phyloP scores from a whole-genome alignment of 1,284 basidiomycete genomes.

The Ustilago lituana region DNA sequence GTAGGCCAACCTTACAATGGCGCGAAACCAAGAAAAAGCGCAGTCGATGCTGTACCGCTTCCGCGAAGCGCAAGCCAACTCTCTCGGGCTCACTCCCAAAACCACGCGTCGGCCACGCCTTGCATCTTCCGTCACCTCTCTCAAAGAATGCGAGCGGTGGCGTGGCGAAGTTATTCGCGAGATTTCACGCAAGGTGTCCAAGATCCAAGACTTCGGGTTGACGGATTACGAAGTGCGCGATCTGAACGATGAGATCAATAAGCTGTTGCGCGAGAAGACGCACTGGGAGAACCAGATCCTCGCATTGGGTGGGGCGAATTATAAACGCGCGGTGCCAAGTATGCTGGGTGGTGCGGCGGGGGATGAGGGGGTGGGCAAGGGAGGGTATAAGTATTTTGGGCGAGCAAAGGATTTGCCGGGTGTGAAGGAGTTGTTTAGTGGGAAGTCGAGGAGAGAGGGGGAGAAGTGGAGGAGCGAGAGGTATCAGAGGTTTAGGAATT shows the following conservation, averaged over 20 bases:
- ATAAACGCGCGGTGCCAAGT: constrained; percentile 81
- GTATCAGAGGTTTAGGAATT: constrained; percentile 88
- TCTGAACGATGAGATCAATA: constrained; percentile 98
- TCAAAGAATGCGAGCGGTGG: constrained; percentile 94
- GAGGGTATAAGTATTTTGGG: constrained; percentile 99
- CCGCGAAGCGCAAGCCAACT: constrained; percentile 92
- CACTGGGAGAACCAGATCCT: constrained; percentile 99
- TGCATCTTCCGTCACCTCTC: constrained; percentile 86
- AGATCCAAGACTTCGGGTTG: constrained; percentile 93
- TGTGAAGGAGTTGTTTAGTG: constrained; percentile 89
- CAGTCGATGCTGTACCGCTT: constrained; percentile 96
- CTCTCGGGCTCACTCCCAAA: constrained; percentile 82
- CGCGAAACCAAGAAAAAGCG: constrained; percentile 65
- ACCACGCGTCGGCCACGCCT: constrained; percentile 85
- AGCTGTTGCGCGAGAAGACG: constrained; percentile 88
- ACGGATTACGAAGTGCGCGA: constrained; percentile 96
- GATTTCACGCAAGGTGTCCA: constrained; percentile 93
- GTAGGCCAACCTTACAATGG: too few species aligned
- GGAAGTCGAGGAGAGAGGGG: constrained; percentile 77
- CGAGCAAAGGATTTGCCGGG: constrained; percentile 95
- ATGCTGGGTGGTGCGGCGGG: constrained; percentile 90
- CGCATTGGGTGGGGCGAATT: constrained; percentile 93
- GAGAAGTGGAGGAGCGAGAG: constrained; percentile 76
- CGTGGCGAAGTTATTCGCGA: constrained; percentile 92
- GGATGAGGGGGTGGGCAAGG: constrained; percentile 79